Base-by-base conservation (phyloP, 306 rosid genomes). In the Morella rubra region DNA sequence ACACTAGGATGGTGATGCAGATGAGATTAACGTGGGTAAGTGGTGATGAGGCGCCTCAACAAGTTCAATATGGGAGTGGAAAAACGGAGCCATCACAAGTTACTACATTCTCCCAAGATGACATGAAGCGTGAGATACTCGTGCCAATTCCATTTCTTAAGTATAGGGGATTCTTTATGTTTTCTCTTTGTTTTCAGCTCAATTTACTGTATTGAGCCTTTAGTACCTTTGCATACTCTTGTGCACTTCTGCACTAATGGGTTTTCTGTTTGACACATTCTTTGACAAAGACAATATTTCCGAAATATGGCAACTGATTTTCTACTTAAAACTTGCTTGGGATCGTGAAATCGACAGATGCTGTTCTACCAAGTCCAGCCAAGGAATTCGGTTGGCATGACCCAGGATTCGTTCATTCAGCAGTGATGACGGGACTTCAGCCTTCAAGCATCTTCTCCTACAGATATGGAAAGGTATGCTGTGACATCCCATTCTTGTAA, bases 321-420 rank as follows among this genome's bases (percentile, higher is more conserved):
- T 70, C 60, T 49, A 1, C 9, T 9, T 32, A 60, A 49, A 16
- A 42, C 42, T 81, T 68, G 44, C 16, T 37, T 45, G 76, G 69
- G 4, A 55, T 55, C 2, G 11, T 55, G 24, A n/a, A n/a, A 55
- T 22, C 11, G 40, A 22, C 76, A 93, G 98, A 76, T 81, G 73
- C 86, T 27, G 8, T 0, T 1, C 0, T 40, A 32, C 79, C 85
- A 7, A 94, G 95, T 82, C 98, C 98, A 59, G 98, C 98, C 32
- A 89, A 81, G 73, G 96, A 94, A 65, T 94, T 94, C 13, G 97
- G 98, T 19, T 94, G 98, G 98, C 98, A 94, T 89, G 93, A 94
- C 47, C 98, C 97, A 0, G 98, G 97, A 55, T 92, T 70, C 89
- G 89, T 94, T 71, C 98, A 94, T 77, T 82, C 98, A 32, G 97